Evolutionary conservation across 1,139 yeast species (phyloP), one percentile per base, ranked within the genome.

Genomic region (Lodderomyces margitis): DNA sequence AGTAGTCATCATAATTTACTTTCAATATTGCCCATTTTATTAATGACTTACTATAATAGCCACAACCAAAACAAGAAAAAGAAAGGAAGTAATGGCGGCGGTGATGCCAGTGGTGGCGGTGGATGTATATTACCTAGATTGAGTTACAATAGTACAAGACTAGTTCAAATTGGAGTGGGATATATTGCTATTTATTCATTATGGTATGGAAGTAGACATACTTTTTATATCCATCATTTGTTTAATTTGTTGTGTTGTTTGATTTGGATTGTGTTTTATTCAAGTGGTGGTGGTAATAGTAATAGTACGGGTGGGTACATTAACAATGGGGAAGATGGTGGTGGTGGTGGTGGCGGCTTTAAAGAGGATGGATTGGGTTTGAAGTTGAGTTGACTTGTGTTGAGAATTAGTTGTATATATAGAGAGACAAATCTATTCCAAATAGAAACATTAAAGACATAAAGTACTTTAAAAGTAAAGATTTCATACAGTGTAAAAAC

Each of bases 1-100:
- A 78, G 84, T 12, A 82, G 91, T 0, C 92, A 84, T 56, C 92
- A 84, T 56, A 84, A 84, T 54, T 65, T 83, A 38, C 58, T 84
- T 44, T 83, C 89, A 0, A 75, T 85, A 15, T 58, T 81, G 10
- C 91, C 92, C 1, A 76, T 82, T 1, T 66, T 83, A 11, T 49
- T 78, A 7, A 53, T 82, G 30, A 72, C 75, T 32, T 78, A 75
- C 46, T 58, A 67, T 34, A 74, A 80, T 52, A 74, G 79, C 52
- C 27, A 43, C 27, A 39, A 45, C 32, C 40, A 20, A 20, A 21
- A 14, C 24, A 12, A 12, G 17, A 19, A 16, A 17, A 21, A n/a
- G 6, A 21, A 15, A 12, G 38, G 15, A 10, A 14, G 37, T 21
- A 34, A 10, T 4, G 20, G 35, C 14, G 38, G 36, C 35, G 2